phyloP scores from a whole-genome alignment of 192 early-diverging fungal genomes.

The Ambispora gerdemannii region DNA sequence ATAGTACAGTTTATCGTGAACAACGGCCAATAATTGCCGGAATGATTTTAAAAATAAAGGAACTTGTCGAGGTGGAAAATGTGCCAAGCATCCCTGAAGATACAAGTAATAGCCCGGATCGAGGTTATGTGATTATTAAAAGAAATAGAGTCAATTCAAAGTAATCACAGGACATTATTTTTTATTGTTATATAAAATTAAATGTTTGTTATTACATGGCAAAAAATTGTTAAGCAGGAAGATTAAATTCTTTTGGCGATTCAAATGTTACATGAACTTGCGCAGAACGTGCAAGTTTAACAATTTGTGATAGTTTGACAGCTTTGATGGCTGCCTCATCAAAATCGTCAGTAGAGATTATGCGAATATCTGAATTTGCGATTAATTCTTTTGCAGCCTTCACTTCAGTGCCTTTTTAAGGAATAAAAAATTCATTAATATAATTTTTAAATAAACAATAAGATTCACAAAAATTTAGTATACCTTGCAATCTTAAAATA shows the following conservation, averaged over 20 bases:
- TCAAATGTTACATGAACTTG: slow-evolving; percentile 73
- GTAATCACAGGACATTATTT: no score
- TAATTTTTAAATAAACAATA: no score
- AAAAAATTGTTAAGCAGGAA: no score
- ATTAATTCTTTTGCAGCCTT: slow-evolving; percentile 91
- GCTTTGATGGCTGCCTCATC: slow-evolving; percentile 91
- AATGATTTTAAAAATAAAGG: slow-evolving; percentile 51
- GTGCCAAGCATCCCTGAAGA: slow-evolving; percentile 41
- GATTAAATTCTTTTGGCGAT: slow-evolving; percentile 39
- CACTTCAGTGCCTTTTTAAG: slow-evolving; percentile 59
- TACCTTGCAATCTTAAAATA: slow-evolving; percentile 92
- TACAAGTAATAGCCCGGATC: slow-evolving; percentile 15
- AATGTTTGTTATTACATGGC: no score
- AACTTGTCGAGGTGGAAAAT: slow-evolving; percentile 46
- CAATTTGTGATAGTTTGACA: slow-evolving; percentile 81
- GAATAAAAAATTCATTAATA: slow-evolving; percentile 27
- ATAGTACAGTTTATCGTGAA: slow-evolving; percentile 46
- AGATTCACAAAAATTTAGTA: no score
- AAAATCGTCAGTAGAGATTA: slow-evolving; percentile 91
- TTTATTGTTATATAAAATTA: no score
- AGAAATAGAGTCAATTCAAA: slow-evolving; percentile 2
- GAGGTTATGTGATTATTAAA: slow-evolving; percentile 23
- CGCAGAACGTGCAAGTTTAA: slow-evolving; percentile 70
- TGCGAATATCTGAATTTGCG: slow-evolving; percentile 84
- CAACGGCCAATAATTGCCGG: slow-evolving; percentile 46